Evolutionary conservation across 805 yeast species (phyloP).

Genomic region (Yarrowia bubula): DNA sequence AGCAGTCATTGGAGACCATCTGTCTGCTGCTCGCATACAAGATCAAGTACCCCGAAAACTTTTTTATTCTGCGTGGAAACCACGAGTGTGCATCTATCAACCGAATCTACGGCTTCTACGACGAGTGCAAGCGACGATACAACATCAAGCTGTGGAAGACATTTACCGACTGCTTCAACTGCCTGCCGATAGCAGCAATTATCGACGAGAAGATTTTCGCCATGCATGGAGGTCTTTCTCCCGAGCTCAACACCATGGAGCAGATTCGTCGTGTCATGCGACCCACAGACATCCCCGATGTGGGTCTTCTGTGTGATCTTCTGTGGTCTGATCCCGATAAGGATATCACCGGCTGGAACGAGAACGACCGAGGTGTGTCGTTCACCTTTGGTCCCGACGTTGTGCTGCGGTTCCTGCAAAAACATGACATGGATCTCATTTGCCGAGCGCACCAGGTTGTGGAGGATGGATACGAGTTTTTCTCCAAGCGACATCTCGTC

Average conservation of each 20-base stretch:
- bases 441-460: constrained; percentile 99
- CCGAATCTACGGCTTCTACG: constrained; percentile 97
- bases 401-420: constrained; percentile 90
- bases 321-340: constrained; percentile 99
- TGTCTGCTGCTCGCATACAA: constrained; percentile 92
- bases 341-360: constrained; percentile 98
- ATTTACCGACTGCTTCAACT: constrained; percentile 96
- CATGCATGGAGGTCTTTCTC: constrained; percentile 98
- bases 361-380: constrained; percentile 97
- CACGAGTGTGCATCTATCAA: constrained; percentile 98
- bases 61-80: constrained; percentile 94
- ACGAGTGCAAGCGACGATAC: constrained; percentile 95
- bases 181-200: constrained; percentile 97
- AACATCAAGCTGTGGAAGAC: constrained; percentile 98
- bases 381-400: constrained; percentile 99
- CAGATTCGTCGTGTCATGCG: constrained; percentile 98
- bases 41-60: constrained; percentile 97
- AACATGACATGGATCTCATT: constrained; percentile 96
- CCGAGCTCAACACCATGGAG: constrained; percentile 96
- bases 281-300: constrained; percentile 98
- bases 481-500: constrained; percentile 91
- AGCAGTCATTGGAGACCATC: constrained; percentile 93
- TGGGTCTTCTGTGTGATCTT: constrained; percentile 91
- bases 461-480: constrained; percentile 98
- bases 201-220: constrained; percentile 97